Evolutionary conservation across 768 basidiomycete species (phyloP), one percentile per base, ranked within the genome.

Genomic region (Trametes cubensis): DNA sequence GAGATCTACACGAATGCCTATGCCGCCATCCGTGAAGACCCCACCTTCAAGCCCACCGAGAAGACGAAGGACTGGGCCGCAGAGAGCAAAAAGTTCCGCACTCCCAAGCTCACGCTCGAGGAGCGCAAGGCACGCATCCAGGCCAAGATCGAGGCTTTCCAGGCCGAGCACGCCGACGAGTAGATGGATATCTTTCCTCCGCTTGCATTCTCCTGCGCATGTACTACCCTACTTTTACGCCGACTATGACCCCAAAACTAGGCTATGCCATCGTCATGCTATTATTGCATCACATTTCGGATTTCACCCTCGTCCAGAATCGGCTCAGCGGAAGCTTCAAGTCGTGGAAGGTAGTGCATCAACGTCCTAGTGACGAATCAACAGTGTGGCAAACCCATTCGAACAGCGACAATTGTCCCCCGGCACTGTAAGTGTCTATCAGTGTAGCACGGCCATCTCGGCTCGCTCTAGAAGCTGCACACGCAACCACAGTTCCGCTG

Each of bases 1-100:
- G 97, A 98, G 74, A 89, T 99, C 64, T 98, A 92, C 81, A 83
- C 85, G 41, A 90, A 89, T 71, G 95, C 93, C 2, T 92, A 97
- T 79, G 89, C 92, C 58, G 92, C 94, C 65, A 99, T 98, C 77
- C 92, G 97, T 64, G 95, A 95, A 73, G 89, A 97, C 74, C 96
- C 97, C 49, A 76, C 78, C 21, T 95, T 95, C 85, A 87, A 92
- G 76, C 88, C 93, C 53, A 86, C 89, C 41, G 91, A 95, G 64
- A 97, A 98, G 81, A 77, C 87, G 44, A 83, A 83, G 71, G 92
- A 95, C 79, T 98, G 95, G 95, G 94, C 90, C 75, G 81, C 89
- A 34, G 96, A 97, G 77, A 77, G 80, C 60, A 73, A 82, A 71
- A 94, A 95, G 75, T 82, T 83, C 83, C 83, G 84, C 77, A 77